These are phyloP conservation scores for Alternaria arbusti DNA, from an alignment of 2,329 filamentous ascomycete genomes.

Conservation along the genomic window DNA sequence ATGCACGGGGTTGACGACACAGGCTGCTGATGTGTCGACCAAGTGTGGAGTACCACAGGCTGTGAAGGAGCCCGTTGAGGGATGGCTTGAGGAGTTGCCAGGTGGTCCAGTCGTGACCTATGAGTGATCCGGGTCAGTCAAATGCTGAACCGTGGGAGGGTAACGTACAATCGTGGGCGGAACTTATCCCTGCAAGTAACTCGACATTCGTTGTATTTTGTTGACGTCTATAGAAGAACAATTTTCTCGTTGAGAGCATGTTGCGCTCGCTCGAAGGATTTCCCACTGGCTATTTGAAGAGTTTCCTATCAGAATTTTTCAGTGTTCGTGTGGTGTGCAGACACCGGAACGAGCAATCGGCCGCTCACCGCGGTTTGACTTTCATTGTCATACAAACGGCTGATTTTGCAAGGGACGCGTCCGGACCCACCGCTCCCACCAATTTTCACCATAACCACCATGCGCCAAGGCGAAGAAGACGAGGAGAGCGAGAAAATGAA, in stretches of 20 bases:
- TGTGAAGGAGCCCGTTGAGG: conserved; percentile 28
- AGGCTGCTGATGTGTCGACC: conserved; percentile 19
- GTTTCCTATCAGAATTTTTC: neutral
- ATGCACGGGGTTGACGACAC: conserved; percentile 44
- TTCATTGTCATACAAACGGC: neutral
- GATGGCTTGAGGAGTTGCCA: conserved; percentile 28
- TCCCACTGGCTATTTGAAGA: neutral
- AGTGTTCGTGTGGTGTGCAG: neutral
- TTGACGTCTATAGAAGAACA: neutral
- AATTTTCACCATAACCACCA: neutral
- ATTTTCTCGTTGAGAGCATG: neutral
- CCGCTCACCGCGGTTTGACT: neutral
- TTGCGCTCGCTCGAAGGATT: neutral
- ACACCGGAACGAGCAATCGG: neutral
- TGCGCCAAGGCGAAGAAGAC: neutral
- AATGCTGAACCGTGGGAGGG: neutral
- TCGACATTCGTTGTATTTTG: neutral
- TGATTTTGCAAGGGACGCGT: neutral
- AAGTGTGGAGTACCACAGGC: conserved; percentile 25
- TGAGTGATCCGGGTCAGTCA: neutral
- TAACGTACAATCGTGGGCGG: neutral
- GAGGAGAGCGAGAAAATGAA: neutral
- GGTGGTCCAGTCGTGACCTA: conserved; percentile 22
- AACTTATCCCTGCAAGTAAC: neutral
- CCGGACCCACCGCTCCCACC: neutral